Conservation (phyloP, 2,329 filamentous ascomycete genomes). For the Ophiocordyceps camponoti-floridani region DNA sequence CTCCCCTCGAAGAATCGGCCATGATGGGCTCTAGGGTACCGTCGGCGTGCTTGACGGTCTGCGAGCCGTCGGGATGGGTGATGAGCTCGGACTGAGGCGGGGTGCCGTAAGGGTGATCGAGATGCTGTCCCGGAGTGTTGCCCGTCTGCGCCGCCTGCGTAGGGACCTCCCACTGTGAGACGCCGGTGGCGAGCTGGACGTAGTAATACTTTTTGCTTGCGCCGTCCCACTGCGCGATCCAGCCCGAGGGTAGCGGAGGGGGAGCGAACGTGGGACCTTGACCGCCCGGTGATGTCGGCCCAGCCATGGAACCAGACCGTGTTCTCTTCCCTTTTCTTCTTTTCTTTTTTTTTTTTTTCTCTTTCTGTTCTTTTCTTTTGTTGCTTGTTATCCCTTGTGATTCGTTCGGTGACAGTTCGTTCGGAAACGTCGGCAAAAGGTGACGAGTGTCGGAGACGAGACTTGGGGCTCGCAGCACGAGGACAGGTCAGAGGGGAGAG, state of each 20-base stretch:
- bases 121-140: conserved; percentile 34
- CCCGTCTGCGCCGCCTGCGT: conserved; percentile 45
- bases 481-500: background rate
- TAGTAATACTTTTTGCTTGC: conserved; percentile 49
- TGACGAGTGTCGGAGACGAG: background rate
- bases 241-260: conserved; percentile 43
- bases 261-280: conserved; percentile 42
- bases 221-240: conserved; percentile 55
- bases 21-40: conserved; percentile 42
- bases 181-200: conserved; percentile 53
- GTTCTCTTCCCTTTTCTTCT: too few relatives aligned
- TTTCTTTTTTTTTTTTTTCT: background rate
- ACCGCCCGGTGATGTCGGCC: conserved; percentile 37
- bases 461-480: background rate
- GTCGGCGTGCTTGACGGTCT: conserved; percentile 42
- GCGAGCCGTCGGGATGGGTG: conserved; percentile 42
- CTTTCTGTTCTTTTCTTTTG: background rate
- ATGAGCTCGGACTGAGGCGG: conserved; percentile 37
- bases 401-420: background rate
- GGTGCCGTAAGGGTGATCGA: conserved; percentile 44
- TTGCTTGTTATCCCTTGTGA: background rate
- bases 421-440: background rate
- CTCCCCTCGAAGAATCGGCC: conserved; percentile 30
- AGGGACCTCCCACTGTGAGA: conserved; percentile 58
- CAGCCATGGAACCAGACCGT: conserved; percentile 28